Conservation (phyloP, 331 rosid genomes). For the Acacia concinna region DNA sequence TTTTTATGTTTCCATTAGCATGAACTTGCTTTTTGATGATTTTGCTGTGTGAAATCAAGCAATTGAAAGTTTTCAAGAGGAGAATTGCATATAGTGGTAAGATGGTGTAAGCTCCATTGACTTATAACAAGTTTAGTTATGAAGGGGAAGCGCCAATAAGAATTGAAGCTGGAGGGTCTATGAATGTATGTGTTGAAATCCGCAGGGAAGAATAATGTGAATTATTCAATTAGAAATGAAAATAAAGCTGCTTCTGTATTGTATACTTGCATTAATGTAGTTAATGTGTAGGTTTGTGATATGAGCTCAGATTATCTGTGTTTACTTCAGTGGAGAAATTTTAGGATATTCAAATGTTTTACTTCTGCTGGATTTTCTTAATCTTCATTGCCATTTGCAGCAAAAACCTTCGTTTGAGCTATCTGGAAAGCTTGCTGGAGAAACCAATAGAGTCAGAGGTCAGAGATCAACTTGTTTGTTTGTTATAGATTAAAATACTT, state of each 20-base stretch:
- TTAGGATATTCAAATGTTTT: not conserved
- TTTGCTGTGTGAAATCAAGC: not conserved
- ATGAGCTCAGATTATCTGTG: constrained; percentile 17
- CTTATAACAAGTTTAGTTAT: not conserved
- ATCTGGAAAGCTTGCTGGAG: constrained; percentile 98
- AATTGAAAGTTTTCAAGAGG: not conserved
- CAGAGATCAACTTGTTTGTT: constrained; percentile 22
- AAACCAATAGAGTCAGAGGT: constrained; percentile 94
- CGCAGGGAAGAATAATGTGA: not conserved
- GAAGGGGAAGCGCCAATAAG: not conserved
- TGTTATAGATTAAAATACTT: not conserved
- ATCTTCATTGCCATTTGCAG: constrained; percentile 45
- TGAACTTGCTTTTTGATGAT: not conserved
- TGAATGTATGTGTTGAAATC: not conserved
- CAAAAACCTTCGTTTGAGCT: constrained; percentile 93
- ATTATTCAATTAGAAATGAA: no score
- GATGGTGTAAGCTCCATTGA: not conserved
- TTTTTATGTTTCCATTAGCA: not conserved
- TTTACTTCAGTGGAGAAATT: constrained; percentile 15
- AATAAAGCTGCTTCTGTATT: not conserved
- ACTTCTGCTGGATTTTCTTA: constrained; percentile 29
- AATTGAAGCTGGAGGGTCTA: not conserved
- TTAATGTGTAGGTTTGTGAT: not conserved
- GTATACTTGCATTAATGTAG: not conserved
- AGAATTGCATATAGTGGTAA: not conserved